Evolutionary conservation across 768 basidiomycete genomes (phyloP).

Genomic region (Termitomyces sp.): DNA sequence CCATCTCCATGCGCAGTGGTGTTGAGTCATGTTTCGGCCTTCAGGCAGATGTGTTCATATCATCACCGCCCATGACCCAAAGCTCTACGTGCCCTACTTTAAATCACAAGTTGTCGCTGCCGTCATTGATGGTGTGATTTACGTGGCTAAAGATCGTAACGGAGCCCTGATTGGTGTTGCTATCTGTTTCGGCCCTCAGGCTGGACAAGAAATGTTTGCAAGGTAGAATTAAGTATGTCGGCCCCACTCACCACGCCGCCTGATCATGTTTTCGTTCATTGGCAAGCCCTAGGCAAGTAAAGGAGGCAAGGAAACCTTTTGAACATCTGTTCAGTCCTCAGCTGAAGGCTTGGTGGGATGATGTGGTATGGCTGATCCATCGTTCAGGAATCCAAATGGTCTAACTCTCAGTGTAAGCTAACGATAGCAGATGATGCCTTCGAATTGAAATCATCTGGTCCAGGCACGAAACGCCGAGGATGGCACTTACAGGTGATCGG

Average conservation of each 20-base stretch:
- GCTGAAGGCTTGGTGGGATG: conserved; percentile 14
- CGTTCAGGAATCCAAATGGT: background rate
- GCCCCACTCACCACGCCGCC: background rate
- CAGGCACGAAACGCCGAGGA: conserved; percentile 14
- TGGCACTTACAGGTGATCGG: conserved; percentile 21
- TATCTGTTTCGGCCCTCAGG: conserved; percentile 24
- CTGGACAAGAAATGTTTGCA: conserved; percentile 17
- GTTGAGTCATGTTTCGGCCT: background rate
- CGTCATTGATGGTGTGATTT: conserved; percentile 19
- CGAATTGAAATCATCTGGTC: conserved; percentile 16
- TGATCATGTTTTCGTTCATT: background rate
- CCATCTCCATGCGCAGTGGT: background rate
- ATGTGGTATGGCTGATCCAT: conserved; percentile 2
- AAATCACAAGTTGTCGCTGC: conserved; percentile 16
- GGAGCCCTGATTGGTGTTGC: conserved; percentile 15
- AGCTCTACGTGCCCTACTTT: conserved; percentile 13
- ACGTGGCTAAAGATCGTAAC: conserved; percentile 17
- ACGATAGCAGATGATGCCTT: conserved; percentile 13
- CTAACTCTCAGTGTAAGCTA: conserved; percentile 5
- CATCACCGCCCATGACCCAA: conserved; percentile 13
- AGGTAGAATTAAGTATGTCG: conserved; percentile 5
- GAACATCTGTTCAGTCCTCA: conserved; percentile 12
- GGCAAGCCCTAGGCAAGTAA: conserved; percentile 4
- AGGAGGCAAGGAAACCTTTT: conserved; percentile 11
- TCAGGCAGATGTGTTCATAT: conserved; percentile 14